A percentile compares a stretch with the other conserved stretches of the same genome.
phyloP scores from a whole-genome alignment of 1,284 basidiomycete genomes.

The Ganoderma leucocontextum region DNA sequence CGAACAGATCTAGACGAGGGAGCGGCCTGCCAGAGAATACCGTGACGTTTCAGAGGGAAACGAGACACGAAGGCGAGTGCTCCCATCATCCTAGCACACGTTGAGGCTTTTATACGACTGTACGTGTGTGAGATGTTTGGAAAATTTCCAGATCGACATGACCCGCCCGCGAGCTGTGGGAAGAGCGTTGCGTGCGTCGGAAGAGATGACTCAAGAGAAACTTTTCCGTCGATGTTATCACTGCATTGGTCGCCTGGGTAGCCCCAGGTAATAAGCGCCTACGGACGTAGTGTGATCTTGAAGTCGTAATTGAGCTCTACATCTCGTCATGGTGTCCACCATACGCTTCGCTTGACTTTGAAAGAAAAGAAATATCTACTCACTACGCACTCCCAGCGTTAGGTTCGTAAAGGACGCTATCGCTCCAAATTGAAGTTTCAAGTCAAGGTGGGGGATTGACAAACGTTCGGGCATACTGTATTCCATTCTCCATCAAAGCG shows the following conservation, averaged over 20 bases:
- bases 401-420: neutral
- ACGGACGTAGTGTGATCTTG: neutral
- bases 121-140: neutral
- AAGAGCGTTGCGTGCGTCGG: neutral
- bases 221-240: conserved; percentile 2
- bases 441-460: neutral
- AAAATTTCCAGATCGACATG: neutral
- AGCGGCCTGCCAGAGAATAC: neutral
- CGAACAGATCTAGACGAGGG: neutral
- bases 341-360: neutral
- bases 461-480: neutral
- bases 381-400: neutral
- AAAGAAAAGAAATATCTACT: neutral
- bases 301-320: neutral
- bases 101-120: neutral
- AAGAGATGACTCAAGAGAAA: conserved; percentile 1
- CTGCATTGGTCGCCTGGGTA: neutral
- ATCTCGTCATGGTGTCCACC: neutral
- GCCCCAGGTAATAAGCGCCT: neutral
- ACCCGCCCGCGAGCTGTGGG: neutral
- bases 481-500: conserved; percentile 1
- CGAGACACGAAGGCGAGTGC: conserved; percentile 3
- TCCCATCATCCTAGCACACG: neutral
- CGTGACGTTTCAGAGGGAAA: neutral
- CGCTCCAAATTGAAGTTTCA: neutral